These are phyloP conservation scores for Micractinium conductrix DNA, from an alignment of 139 green algal species.

Conservation along the genomic window DNA sequence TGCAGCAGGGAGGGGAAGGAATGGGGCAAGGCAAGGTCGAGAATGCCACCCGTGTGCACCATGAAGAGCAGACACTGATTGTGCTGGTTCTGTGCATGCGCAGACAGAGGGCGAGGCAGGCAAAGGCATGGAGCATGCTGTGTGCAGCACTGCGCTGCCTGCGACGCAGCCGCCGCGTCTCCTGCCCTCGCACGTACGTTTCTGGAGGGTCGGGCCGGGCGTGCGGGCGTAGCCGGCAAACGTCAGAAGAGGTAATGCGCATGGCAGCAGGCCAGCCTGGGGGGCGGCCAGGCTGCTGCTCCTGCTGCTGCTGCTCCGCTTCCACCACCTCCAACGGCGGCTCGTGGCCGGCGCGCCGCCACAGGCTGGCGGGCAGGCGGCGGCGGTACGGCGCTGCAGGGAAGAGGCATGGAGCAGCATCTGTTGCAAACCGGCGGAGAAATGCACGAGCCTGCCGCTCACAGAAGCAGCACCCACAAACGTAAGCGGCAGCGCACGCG, in stretches of 20 bases:
- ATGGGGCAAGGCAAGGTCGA: no score
- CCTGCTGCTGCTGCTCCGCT: not conserved
- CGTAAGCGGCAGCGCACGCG: not conserved
- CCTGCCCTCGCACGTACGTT: not conserved
- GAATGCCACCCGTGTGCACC: no score
- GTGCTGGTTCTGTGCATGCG: no score
- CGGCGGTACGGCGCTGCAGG: constrained; percentile 8
- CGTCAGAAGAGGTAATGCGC: not conserved
- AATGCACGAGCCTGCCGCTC: no score
- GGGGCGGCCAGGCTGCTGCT: not conserved
- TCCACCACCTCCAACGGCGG: not conserved
- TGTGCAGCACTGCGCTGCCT: no score
- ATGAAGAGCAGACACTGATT: no score
- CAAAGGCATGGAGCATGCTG: no score
- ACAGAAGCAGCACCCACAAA: not conserved
- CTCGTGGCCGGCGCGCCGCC: not conserved
- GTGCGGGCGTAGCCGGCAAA: not conserved
- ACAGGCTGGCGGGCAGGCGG: constrained; percentile 4
- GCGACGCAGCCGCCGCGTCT: no score
- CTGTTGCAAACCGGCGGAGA: no score
- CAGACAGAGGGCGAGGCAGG: no score
- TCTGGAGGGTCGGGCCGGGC: not conserved
- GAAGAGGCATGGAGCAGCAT: not conserved
- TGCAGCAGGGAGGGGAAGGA: no score
- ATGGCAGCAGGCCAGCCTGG: not conserved